Base-by-base conservation (phyloP, 805 yeast genomes). In the Starmera quercuum region DNA sequence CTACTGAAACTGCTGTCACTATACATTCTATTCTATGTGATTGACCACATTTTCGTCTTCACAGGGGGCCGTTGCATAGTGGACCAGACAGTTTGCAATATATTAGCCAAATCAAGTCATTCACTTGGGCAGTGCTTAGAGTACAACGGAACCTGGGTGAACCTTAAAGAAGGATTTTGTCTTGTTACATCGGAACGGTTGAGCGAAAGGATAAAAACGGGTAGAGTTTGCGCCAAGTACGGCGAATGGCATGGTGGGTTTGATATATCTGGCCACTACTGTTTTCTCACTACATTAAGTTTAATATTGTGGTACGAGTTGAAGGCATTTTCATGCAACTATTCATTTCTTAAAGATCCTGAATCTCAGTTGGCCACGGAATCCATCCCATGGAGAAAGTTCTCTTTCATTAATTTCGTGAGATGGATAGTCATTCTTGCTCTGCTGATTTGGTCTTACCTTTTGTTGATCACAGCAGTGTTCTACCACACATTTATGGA, bases 401-500 rank as follows among this genome's bases (percentile, higher is more conserved):
- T n/a, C n/a, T n/a, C n/a, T n/a, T 25, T 33, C 2, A 12, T 37
- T 3, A 38, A 35, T 19, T 12, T 33, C 6, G 20, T 42, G 23
- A 42, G 43, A 32, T 43, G 47, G 46, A 7, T 35, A 2, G 32
- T 38, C 4, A 6, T 49, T 1, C 10, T 33, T 7, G 41, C 49
- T 1, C 13, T 64, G 13, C n/a, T 35, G 3, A 38, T 54, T 3
- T 85, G 90, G 79, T 75, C 81, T 75, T 30, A 41, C 13, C 34
- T 63, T 25, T 61, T 87, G 21, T 57, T 79, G 14, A 74, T 85
- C 66, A 90, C 97, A 1, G 71, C 87, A 31, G 62, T 80, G 11
- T 83, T 84, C 54, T 90, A 87, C 64, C 97, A 90, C 57, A 76
- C 92, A 1, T 49, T 81, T 9, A 35, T 58, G 2, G 97, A 90